Evolutionary conservation across 2,329 filamentous ascomycete genomes (phyloP), one percentile per base, ranked within the genome.

Genomic region (Fusarium azukiicola): DNA sequence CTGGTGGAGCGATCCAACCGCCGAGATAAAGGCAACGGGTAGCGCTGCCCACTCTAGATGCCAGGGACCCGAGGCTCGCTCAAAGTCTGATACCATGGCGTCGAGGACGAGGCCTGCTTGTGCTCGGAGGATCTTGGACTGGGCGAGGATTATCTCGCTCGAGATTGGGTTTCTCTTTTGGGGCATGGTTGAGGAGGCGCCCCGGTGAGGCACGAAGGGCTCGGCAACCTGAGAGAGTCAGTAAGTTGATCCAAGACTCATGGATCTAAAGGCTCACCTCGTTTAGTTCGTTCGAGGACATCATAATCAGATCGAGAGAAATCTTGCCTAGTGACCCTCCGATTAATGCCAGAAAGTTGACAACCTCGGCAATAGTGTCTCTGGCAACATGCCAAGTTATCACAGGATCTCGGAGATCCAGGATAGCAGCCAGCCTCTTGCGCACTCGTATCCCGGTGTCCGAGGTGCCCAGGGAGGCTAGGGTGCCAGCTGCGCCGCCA

Each of bases 121-220:
- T 0, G 90, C 89, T 17, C 91, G 87, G 6, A 93, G 85, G n/a
- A 93, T 86, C 81, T 92, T 93, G 2, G 90, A 91, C 5, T 90
- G 89, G 3, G 92, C 91, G 2, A 93, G 84, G 16, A 93, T 91
- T 8, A 92, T 90, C 49, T 93, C 91, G 79, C 90, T 91, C 0
- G 91, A 92, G 50, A 93, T 93, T 4, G 91, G 91, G 73, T 93
- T 93, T 16, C 91, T 87, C 83, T 93, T 93, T 82, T 93, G 91
- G 9, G 91, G 91, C 91, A 93, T 93, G 0, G 91, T 93, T 6
- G 89, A 91, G 1, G 89, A 91, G 5, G 90, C 90, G 4, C 91
- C 91, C 21, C 91, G 87, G 74, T 92, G 90, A 6, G 90, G 89
- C 4, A 92, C 90, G 69, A 90, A 92, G 1, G 76, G 74, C 77